A percentile compares a stretch with the other conserved stretches of the same genome.
phyloP scores from a whole-genome alignment of 345 rosid genomes.

The Eucalyptus erythrocorys region DNA sequence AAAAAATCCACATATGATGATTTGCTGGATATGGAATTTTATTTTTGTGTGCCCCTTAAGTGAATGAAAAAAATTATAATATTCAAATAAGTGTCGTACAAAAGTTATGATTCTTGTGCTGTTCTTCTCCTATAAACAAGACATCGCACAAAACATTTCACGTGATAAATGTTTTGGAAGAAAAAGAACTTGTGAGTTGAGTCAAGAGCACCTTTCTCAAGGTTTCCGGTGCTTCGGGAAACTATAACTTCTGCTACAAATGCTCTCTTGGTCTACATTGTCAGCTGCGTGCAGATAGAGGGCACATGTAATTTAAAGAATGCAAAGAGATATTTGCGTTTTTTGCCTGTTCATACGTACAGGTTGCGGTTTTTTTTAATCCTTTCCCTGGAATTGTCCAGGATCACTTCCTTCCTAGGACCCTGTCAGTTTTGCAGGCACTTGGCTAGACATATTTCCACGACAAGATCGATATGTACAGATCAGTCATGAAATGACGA shows the following conservation, averaged over 20 bases:
- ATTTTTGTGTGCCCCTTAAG: accelerated
- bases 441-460: neutral
- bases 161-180: neutral
- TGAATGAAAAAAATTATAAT: too few species aligned
- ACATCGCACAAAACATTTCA: neutral
- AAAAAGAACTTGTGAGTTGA: neutral
- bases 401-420: neutral
- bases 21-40: accelerated
- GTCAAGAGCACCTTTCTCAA: neutral
- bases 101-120: accelerated
- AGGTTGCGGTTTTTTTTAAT: neutral
- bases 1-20: too few species aligned
- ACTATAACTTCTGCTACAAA: neutral
- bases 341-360: neutral
- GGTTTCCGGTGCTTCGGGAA: neutral
- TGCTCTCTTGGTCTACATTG: neutral
- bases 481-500: neutral
- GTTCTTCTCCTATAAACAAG: accelerated
- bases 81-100: accelerated
- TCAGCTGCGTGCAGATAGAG: neutral
- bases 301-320: neutral
- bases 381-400: neutral
- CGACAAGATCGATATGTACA: neutral
- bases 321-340: neutral
- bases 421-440: neutral